Percentiles rank a stretch among this genome's conserved stretches.
Conservation (phyloP, 2,329 filamentous ascomycete species). For the Exophiala oligosperma region DNA sequence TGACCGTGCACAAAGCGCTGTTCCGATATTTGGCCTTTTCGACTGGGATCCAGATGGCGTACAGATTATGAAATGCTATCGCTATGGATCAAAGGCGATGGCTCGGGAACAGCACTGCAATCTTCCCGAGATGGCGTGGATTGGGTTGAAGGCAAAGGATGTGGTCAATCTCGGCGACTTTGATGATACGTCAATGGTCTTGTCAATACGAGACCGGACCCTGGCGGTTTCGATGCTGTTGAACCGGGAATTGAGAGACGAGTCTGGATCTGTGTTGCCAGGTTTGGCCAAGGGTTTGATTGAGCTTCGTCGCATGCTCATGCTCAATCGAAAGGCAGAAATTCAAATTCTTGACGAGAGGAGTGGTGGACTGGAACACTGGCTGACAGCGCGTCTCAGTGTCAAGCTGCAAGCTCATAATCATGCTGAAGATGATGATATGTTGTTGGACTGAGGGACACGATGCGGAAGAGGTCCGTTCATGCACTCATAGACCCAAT, state of each 20-base stretch:
- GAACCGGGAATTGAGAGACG: conserved; percentile 54
- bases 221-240: conserved; percentile 48
- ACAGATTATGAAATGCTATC: conserved; percentile 63
- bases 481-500: conserved; percentile 59
- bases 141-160: conserved; percentile 55
- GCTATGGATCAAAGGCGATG: conserved; percentile 58
- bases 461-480: background rate
- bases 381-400: conserved; percentile 35
- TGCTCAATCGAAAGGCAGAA: conserved; percentile 63
- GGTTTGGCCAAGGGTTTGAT: conserved; percentile 40
- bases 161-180: conserved; percentile 33
- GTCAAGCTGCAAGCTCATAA: background rate
- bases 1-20: conserved; percentile 17
- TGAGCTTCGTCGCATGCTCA: conserved; percentile 62
- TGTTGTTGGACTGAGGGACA: background rate
- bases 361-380: conserved; percentile 42
- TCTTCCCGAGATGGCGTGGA: conserved; percentile 53
- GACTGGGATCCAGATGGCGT: conserved; percentile 65
- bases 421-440: background rate
- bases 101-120: conserved; percentile 54
- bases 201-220: conserved; percentile 24
- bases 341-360: conserved; percentile 56
- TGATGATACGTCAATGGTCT: conserved; percentile 8
- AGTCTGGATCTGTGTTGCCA: conserved; percentile 41
- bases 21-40: conserved; percentile 54